Base-by-base conservation (phyloP, 2,329 filamentous ascomycete species). In the Dothideomycetes sp. region DNA sequence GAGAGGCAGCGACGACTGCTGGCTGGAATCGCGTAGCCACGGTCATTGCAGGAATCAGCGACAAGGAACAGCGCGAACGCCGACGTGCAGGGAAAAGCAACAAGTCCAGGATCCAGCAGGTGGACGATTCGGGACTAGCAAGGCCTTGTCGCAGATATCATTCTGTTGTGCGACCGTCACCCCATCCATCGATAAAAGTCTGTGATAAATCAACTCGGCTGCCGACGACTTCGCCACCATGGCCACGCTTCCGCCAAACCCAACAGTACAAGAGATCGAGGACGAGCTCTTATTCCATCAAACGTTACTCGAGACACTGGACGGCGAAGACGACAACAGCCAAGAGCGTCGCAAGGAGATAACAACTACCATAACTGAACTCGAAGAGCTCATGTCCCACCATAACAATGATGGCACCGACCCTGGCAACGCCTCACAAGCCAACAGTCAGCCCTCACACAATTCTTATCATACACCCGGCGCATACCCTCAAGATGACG, bases 261-360 rank as follows among this genome's bases (percentile, higher is more conserved):
- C 47, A 12, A 44, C 43, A 19, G 27, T 32, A 20, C 39, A 54
- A n/a, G 52, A 53, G 19, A 45, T 60, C 32, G 51, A 54, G 23
- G 56, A 61, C n/a, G 58, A 63, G 19, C 45, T 63, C 18, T 36
- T 48, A 5, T 60, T 60, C 43, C 49, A 51, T 11, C 43, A 49
- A 22, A 50, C 58, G 6, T 45, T 59, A 3, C 50, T 59, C 5
- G 45, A 50, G 6, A 55, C 46, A 5, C 51, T 63, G n/a, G 58
- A 60, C 22, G 24, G 36, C 3, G 50, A 44, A 20, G 51, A 54
- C 16, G 55, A 56, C 31, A 51, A 57, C 33, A 58, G 55, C 35
- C 39, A 44, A 7, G 42, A 49, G 9, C 45, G 44, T 13, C 50
- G 50, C 23, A 44, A 44, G 10, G 48, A 52, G 13, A 45, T 54